Evolutionary conservation across 148 eudicot genomes (phyloP).

Genomic region (Rhododendron mucronatum): DNA sequence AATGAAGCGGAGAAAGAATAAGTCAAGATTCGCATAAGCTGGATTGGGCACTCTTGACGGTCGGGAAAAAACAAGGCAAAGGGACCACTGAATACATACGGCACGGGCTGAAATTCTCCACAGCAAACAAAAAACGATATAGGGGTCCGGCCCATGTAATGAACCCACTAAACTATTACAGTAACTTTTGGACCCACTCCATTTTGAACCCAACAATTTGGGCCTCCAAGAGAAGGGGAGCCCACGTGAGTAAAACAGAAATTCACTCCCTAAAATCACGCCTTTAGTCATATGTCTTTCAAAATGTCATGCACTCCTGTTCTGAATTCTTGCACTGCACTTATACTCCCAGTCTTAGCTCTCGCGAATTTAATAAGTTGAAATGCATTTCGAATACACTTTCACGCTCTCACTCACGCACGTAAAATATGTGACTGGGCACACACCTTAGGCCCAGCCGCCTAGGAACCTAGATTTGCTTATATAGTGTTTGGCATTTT

Average conservation of each 20-base stretch:
- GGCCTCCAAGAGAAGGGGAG: background rate
- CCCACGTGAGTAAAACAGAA: background rate
- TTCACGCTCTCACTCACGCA: background rate
- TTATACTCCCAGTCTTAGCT: background rate
- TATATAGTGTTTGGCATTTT: background rate
- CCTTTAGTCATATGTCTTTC: no score
- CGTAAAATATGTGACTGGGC: no score
- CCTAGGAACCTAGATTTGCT: background rate
- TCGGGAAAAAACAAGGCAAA: no score
- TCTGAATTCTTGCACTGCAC: no score
- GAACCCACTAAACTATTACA: background rate
- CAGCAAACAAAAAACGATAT: background rate
- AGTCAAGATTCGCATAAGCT: no score
- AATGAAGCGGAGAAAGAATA: no score
- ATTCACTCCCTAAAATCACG: background rate
- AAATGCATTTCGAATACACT: no score
- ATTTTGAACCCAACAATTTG: background rate
- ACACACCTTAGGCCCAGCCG: no score
- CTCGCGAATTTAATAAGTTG: no score
- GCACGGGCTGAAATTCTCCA: background rate
- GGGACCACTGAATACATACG: background rate
- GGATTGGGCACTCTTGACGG: no score
- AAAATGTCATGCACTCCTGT: background rate
- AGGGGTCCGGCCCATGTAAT: background rate
- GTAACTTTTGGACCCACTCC: background rate